These are phyloP conservation scores for Pichia deserticola DNA, from an alignment of 805 yeast species.

Conservation along the genomic window DNA sequence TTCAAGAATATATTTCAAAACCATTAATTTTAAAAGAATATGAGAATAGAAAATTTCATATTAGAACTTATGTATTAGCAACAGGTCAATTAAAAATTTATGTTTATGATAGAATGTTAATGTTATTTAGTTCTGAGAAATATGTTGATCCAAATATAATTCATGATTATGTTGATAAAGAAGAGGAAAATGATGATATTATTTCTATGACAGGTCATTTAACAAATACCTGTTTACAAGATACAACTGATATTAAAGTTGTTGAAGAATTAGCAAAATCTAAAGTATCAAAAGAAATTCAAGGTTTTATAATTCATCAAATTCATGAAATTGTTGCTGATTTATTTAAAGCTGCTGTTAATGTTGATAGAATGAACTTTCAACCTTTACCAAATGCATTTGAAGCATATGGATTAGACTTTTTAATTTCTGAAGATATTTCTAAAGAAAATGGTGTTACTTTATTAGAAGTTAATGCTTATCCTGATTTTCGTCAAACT, in stretches of 20 bases:
- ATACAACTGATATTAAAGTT: constrained; percentile 23
- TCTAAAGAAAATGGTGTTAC: constrained; percentile 34
- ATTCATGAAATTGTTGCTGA: constrained; percentile 61
- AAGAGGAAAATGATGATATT: constrained; percentile 14
- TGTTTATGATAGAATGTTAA: constrained; percentile 73
- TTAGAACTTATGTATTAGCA: constrained; percentile 76
- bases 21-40: constrained; percentile 64
- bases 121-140: constrained; percentile 62
- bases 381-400: constrained; percentile 73
- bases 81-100: constrained; percentile 68
- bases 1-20: constrained; percentile 66
- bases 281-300: constrained; percentile 28
- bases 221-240: constrained; percentile 89
- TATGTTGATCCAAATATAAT: constrained; percentile 33
- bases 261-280: constrained; percentile 61
- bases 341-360: constrained; percentile 70
- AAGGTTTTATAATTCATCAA: constrained; percentile 39
- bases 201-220: constrained; percentile 65
- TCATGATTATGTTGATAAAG: constrained; percentile 21
- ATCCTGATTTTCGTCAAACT: constrained; percentile 95
- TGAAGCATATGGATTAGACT: constrained; percentile 87
- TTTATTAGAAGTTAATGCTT: constrained; percentile 82
- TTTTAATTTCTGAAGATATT: constrained; percentile 53
- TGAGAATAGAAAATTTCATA: constrained; percentile 73
- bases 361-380: constrained; percentile 78